Conservation (phyloP, 2,329 filamentous ascomycete genomes). For the Tympanopsis confertula region DNA sequence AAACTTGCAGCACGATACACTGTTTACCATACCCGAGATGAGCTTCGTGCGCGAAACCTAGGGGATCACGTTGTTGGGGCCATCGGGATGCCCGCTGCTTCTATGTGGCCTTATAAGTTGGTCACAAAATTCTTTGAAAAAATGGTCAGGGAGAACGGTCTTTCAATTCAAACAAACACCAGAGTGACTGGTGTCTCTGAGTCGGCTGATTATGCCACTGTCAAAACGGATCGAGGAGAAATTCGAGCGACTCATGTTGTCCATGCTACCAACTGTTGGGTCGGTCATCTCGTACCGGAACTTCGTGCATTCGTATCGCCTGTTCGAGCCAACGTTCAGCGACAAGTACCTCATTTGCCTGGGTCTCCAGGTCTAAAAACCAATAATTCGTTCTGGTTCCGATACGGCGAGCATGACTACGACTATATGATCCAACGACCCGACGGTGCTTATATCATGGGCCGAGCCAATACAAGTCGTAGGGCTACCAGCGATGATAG, state of each 20-base stretch:
- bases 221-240: constrained; percentile 9
- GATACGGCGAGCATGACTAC: constrained; percentile 11
- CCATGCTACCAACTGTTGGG: constrained; percentile 13
- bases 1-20: constrained; percentile 6
- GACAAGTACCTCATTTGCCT: background rate
- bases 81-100: constrained; percentile 7
- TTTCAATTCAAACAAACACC: constrained; percentile 11
- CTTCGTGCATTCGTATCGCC: constrained; percentile 7
- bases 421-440: constrained; percentile 10
- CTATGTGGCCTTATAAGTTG: constrained; percentile 12
- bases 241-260: constrained; percentile 9
- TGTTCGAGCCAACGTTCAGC: constrained; percentile 5
- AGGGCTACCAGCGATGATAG: constrained; percentile 6
- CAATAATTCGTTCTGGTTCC: constrained; percentile 8
- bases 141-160: too few species aligned
- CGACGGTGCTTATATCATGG: constrained; percentile 8
- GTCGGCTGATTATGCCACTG: constrained; percentile 3
- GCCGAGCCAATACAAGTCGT: constrained; percentile 8
- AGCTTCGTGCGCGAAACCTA: too few species aligned
- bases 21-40: constrained; percentile 3
- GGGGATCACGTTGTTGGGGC: constrained; percentile 5
- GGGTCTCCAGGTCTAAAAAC: background rate
- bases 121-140: too few species aligned
- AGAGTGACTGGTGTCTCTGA: constrained; percentile 6
- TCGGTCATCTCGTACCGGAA: constrained; percentile 11